These are phyloP conservation scores for Colletotrichum tropicale DNA, from an alignment of 2,329 filamentous ascomycete genomes.

Conservation along the genomic window DNA sequence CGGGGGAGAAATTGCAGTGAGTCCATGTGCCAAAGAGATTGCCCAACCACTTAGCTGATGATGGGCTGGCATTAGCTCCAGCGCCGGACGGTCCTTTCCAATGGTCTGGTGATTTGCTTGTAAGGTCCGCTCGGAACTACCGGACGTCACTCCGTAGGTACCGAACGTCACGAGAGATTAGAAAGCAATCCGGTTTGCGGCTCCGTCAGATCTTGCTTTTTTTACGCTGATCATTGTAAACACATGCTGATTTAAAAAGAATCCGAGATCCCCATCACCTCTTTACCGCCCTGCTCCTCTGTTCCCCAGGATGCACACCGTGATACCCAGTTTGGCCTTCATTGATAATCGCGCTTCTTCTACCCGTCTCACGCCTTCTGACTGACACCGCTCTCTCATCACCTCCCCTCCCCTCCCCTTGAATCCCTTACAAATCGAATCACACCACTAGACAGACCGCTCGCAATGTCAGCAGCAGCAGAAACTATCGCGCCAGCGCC, in stretches of 20 bases:
- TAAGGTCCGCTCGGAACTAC: background rate
- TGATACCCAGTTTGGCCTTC: background rate
- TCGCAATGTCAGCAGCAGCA: slow-evolving; percentile 4
- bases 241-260: background rate
- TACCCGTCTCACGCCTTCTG: background rate
- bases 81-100: background rate
- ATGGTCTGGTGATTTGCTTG: slow-evolving; percentile 1
- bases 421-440: background rate
- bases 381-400: background rate
- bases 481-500: background rate
- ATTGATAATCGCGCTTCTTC: background rate
- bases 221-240: background rate
- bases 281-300: background rate
- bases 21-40: background rate
- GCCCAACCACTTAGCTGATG: background rate
- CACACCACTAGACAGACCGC: background rate
- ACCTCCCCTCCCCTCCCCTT: too few species aligned
- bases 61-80: background rate
- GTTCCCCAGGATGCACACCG: background rate
- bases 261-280: background rate
- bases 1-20: background rate
- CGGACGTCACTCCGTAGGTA: background rate
- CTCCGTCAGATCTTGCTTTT: slow-evolving; percentile 2
- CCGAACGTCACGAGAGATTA: slow-evolving; percentile 7
- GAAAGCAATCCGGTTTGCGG: slow-evolving; percentile 14